Percentiles rank a stretch among this genome's conserved stretches.
Evolutionary conservation across 1,284 basidiomycete genomes (phyloP).

Genomic region (Coniophora puteana): DNA sequence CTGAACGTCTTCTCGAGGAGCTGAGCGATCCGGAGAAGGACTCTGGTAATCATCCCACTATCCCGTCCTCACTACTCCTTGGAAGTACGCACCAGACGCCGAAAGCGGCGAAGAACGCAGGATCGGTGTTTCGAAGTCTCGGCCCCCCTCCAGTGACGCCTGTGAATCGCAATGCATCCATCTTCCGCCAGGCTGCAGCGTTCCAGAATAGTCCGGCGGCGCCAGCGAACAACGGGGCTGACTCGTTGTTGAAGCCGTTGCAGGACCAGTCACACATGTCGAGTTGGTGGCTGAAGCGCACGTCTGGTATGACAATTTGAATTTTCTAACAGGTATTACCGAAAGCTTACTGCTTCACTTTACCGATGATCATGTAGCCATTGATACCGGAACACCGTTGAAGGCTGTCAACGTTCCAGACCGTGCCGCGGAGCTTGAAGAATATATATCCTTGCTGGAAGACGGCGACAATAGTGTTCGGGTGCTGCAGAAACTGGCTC

Average conservation of each 20-base stretch:
- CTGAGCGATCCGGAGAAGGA: conserved; percentile 74
- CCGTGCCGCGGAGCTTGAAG: conserved; percentile 45
- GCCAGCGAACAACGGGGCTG: conserved; percentile 37
- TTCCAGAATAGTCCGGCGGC: conserved; percentile 69
- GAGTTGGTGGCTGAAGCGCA: conserved; percentile 76
- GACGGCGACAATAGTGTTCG: conserved; percentile 45
- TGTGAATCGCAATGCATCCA: conserved; percentile 47
- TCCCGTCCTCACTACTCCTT: conserved; percentile 53
- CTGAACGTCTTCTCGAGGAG: conserved; percentile 75
- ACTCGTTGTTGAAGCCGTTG: conserved; percentile 63
- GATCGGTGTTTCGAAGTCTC: conserved; percentile 25
- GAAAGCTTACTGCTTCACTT: conserved; percentile 13
- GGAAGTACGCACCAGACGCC: conserved; percentile 36
- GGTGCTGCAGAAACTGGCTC: conserved; percentile 56
- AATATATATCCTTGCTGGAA: conserved; percentile 50
- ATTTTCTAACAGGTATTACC: conserved; percentile 6
- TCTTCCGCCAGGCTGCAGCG: conserved; percentile 71
- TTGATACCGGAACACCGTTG: conserved; percentile 42
- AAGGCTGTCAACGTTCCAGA: conserved; percentile 35
- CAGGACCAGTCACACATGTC: conserved; percentile 58
- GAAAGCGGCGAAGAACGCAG: conserved; percentile 36
- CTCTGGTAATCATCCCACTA: conserved; percentile 41
- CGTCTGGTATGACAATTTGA: conserved; percentile 45
- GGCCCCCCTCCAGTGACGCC: conserved; percentile 59
- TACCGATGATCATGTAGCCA: conserved; percentile 34